Evolutionary conservation across 345 rosid species (phyloP).

Genomic region (Corchorus capsularis): DNA sequence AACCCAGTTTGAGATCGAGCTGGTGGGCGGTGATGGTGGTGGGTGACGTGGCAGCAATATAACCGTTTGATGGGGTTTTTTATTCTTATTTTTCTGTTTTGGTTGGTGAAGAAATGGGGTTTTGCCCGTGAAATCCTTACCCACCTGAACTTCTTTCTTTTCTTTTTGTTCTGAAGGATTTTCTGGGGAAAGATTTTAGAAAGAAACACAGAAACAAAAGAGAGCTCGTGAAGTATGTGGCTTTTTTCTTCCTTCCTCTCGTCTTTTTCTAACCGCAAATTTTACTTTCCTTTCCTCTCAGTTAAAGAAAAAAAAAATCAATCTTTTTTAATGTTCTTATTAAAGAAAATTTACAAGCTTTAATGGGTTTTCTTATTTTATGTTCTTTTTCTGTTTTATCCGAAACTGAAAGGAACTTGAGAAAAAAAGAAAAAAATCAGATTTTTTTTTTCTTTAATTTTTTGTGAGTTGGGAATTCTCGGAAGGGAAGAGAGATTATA

Average conservation of each 20-base stretch:
- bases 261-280: neutral
- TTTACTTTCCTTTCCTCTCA: slow-evolving; percentile 1
- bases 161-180: neutral
- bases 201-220: slow-evolving; percentile 23
- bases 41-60: slow-evolving; percentile 29
- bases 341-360: neutral
- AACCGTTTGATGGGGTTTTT: slow-evolving; percentile 23
- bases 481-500: neutral
- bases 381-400: neutral
- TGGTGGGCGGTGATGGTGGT: slow-evolving; percentile 24
- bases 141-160: slow-evolving; percentile 29
- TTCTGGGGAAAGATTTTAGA: neutral
- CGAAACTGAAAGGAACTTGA: neutral
- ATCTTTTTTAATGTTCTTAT: neutral
- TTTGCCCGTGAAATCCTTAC: slow-evolving; percentile 51
- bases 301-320: neutral
- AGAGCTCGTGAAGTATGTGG: slow-evolving; percentile 31
- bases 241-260: neutral
- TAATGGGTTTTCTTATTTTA: neutral
- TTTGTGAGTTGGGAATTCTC: neutral
- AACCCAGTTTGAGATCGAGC: slow-evolving; percentile 24
- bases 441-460: neutral
- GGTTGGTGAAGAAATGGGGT: slow-evolving; percentile 38
- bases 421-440: too few species aligned
- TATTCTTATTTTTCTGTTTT: neutral